Percentiles rank a stretch among this genome's conserved stretches.
These are phyloP conservation scores for Ceriops zippeliana DNA, from an alignment of 345 rosid genomes.

Conservation along the genomic window DNA sequence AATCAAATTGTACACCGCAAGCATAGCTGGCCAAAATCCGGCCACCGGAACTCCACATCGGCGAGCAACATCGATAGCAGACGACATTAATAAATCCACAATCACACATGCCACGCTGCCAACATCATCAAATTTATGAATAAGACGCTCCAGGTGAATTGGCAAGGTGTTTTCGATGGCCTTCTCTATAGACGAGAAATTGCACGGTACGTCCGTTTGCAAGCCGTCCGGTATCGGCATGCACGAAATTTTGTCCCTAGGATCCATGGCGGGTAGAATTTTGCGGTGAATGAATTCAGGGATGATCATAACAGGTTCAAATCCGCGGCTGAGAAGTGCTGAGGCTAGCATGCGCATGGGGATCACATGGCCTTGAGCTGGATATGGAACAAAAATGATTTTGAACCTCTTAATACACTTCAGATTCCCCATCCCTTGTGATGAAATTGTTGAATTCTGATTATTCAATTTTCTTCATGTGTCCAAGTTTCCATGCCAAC, in stretches of 20 bases:
- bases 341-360: constrained; percentile 69
- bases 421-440: constrained; percentile 12
- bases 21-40: constrained; percentile 80
- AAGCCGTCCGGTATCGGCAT: constrained; percentile 46
- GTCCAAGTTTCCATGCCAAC: too few relatives aligned
- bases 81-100: constrained; percentile 66
- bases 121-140: constrained; percentile 26
- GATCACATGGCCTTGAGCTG: constrained; percentile 79
- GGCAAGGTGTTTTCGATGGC: constrained; percentile 65
- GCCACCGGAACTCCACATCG: constrained; percentile 51
- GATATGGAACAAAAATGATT: constrained; percentile 66
- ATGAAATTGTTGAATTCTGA: background rate
- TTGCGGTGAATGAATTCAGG: constrained; percentile 56
- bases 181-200: constrained; percentile 61
- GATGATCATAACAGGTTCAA: constrained; percentile 43
- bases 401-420: constrained; percentile 25
- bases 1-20: constrained; percentile 54
- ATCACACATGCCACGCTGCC: constrained; percentile 48
- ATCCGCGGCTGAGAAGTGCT: constrained; percentile 40
- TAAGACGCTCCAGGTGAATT: constrained; percentile 43
- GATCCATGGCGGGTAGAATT: constrained; percentile 24
- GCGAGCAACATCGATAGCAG: constrained; percentile 55
- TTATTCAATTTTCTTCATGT: too few relatives aligned
- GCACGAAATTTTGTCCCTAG: constrained; percentile 22
- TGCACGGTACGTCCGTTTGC: constrained; percentile 29